Conservation (phyloP, 805 yeast genomes). For the Torulaspora quercuum region DNA sequence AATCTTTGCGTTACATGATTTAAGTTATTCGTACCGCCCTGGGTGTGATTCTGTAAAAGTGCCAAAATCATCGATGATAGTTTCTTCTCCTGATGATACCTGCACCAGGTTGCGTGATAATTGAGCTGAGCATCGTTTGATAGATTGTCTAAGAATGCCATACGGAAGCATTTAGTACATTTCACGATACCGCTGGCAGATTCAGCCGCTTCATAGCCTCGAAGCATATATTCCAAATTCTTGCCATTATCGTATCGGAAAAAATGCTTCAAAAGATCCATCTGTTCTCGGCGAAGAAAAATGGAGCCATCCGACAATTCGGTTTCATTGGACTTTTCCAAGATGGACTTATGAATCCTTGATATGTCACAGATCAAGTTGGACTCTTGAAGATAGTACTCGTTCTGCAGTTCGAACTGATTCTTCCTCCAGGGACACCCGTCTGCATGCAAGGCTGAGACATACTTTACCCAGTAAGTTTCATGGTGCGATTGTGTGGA, state of each 20-base stretch:
- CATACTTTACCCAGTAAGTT: slow-evolving; percentile 12
- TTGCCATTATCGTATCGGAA: slow-evolving; percentile 5
- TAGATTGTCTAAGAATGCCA: slow-evolving; percentile 11
- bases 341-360: slow-evolving; percentile 7
- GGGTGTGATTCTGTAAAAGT: neutral
- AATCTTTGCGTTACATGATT: slow-evolving; percentile 8
- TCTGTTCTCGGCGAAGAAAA: slow-evolving; percentile 3
- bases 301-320: neutral
- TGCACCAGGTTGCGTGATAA: slow-evolving; percentile 26
- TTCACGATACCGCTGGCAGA: slow-evolving; percentile 9
- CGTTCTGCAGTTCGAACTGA: slow-evolving; percentile 12
- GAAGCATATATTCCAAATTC: slow-evolving; percentile 10
- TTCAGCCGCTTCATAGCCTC: slow-evolving; percentile 15
- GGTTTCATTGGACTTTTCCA: neutral
- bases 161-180: slow-evolving; percentile 21
- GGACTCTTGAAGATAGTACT: slow-evolving; percentile 16
- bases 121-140: slow-evolving; percentile 10
- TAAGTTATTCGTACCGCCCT: neutral
- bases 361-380: slow-evolving; percentile 18
- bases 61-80: slow-evolving; percentile 12
- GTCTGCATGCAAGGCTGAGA: slow-evolving; percentile 8
- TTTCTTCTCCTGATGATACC: slow-evolving; percentile 15
- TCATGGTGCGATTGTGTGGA: slow-evolving; percentile 7
- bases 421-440: slow-evolving; percentile 21
- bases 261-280: slow-evolving; percentile 5